These are phyloP conservation scores for Phlebiopsis flavidoalba DNA, from an alignment of 768 basidiomycete genomes.

Conservation along the genomic window DNA sequence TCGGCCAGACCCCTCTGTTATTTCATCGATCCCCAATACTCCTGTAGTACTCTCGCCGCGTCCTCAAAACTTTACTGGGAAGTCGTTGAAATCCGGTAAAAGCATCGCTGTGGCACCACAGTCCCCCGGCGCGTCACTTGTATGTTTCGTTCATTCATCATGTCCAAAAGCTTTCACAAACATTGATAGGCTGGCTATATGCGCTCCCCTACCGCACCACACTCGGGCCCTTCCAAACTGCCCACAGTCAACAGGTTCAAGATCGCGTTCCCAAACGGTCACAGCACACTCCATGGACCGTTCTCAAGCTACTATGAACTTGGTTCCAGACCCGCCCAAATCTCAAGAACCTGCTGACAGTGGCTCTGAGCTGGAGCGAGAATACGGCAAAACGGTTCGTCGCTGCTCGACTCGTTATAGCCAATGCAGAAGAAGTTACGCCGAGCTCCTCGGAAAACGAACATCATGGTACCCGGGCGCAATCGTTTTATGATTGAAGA, in stretches of 20 bases:
- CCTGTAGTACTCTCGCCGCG: neutral
- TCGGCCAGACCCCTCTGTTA: neutral
- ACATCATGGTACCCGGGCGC: neutral
- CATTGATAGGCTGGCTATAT: neutral
- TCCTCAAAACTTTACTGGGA: neutral
- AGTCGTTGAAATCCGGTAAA: neutral
- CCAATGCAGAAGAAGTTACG: constrained; percentile 19
- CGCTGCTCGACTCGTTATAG: constrained; percentile 17
- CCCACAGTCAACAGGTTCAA: neutral
- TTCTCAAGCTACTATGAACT: neutral
- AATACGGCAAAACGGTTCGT: constrained; percentile 9
- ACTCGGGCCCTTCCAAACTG: neutral
- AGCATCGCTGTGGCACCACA: neutral
- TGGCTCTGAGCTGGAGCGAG: constrained; percentile 19
- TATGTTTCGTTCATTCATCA: neutral
- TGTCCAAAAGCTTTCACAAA: neutral
- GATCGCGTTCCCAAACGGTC: neutral
- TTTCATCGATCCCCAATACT: neutral
- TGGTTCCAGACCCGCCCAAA: neutral
- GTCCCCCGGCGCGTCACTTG: neutral
- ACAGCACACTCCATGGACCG: neutral
- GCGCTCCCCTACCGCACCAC: constrained; percentile 3
- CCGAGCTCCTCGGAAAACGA: constrained; percentile 22
- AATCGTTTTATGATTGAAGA: neutral
- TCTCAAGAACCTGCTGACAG: constrained; percentile 12